Percentiles rank a stretch among this genome's conserved stretches.
These are phyloP conservation scores for Allomyces javanicus DNA, from an alignment of 192 early-diverging fungal genomes.

Conservation along the genomic window DNA sequence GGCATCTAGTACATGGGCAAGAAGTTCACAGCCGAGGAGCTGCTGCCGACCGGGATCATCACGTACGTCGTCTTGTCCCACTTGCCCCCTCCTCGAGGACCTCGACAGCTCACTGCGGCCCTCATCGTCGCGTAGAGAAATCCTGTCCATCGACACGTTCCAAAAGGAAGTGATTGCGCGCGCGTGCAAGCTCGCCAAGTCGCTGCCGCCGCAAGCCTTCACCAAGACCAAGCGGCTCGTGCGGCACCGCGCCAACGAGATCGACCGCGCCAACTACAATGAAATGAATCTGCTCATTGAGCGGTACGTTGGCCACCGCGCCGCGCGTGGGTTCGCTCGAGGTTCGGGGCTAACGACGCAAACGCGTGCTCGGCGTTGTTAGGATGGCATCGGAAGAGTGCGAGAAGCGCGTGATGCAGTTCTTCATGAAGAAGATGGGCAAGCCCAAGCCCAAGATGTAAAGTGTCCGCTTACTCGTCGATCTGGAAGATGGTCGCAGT, in stretches of 20 bases:
- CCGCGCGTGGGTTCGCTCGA: neutral
- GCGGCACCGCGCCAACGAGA: conserved; percentile 16
- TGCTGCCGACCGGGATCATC: neutral
- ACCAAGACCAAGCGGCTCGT: conserved; percentile 32
- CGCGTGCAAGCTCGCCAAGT: conserved; percentile 24
- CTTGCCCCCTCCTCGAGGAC: conserved; percentile 29
- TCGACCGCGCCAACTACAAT: conserved; percentile 24
- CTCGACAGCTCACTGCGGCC: conserved; percentile 30
- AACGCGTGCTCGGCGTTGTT: neutral
- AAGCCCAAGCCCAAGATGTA: conserved; percentile 8
- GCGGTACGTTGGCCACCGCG: conserved; percentile 3
- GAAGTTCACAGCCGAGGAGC: neutral
- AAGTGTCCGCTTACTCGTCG: neutral
- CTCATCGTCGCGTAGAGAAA: conserved; percentile 27
- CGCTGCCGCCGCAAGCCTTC: conserved; percentile 31
- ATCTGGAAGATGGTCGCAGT: too few relatives aligned
- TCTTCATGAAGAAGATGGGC: conserved; percentile 17
- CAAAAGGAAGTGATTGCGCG: conserved; percentile 22
- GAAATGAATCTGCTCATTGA: conserved; percentile 37
- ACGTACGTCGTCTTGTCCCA: conserved; percentile 8
- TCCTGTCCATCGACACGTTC: conserved; percentile 28
- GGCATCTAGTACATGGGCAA: neutral
- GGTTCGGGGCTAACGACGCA: neutral
- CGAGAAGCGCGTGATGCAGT: conserved; percentile 20
- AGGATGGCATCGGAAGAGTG: conserved; percentile 29